A percentile compares a stretch with the other conserved stretches of the same genome.
phyloP scores from a whole-genome alignment of 1,284 basidiomycete species.

The Tilletia setariae region DNA sequence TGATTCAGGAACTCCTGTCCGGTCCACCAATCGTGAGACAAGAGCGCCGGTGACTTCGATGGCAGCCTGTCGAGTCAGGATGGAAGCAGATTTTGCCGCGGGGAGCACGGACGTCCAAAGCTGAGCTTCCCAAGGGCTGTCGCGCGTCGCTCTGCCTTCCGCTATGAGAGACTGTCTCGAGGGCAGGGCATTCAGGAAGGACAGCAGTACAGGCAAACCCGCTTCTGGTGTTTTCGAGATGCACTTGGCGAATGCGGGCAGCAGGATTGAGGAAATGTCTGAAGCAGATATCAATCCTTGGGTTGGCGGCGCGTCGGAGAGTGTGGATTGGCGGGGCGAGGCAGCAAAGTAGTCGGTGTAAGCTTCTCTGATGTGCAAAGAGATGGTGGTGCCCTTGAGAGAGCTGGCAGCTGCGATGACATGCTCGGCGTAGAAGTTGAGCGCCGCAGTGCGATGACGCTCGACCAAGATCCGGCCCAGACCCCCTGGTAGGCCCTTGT shows the following conservation, averaged over 20 bases:
- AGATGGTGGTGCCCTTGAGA: constrained; percentile 20
- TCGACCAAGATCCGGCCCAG: constrained; percentile 31
- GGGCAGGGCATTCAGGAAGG: constrained; percentile 26
- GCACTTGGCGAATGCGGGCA: constrained; percentile 50
- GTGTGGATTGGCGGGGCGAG: constrained; percentile 23
- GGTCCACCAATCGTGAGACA: constrained; percentile 29
- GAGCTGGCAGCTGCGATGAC: constrained; percentile 40
- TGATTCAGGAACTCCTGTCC: constrained; percentile 26
- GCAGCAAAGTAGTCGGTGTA: constrained; percentile 38
- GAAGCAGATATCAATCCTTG: constrained; percentile 9
- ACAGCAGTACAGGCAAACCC: constrained; percentile 31
- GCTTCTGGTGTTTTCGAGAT: constrained; percentile 49
- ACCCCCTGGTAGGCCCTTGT: constrained; percentile 34
- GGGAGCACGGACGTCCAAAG: neutral
- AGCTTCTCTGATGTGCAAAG: constrained; percentile 28
- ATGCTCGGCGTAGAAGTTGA: constrained; percentile 41
- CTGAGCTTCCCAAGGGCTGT: neutral
- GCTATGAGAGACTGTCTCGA: constrained; percentile 18
- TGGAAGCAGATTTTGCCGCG: neutral
- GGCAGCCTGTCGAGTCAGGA: constrained; percentile 3
- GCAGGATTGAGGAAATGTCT: constrained; percentile 34
- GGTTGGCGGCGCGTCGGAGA: neutral
- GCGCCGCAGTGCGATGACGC: constrained; percentile 28
- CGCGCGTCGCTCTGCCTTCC: neutral
- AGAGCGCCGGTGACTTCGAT: constrained; percentile 33